Evolutionary conservation across 2,329 filamentous ascomycete species (phyloP).

Genomic region (Cercospora beticola): DNA sequence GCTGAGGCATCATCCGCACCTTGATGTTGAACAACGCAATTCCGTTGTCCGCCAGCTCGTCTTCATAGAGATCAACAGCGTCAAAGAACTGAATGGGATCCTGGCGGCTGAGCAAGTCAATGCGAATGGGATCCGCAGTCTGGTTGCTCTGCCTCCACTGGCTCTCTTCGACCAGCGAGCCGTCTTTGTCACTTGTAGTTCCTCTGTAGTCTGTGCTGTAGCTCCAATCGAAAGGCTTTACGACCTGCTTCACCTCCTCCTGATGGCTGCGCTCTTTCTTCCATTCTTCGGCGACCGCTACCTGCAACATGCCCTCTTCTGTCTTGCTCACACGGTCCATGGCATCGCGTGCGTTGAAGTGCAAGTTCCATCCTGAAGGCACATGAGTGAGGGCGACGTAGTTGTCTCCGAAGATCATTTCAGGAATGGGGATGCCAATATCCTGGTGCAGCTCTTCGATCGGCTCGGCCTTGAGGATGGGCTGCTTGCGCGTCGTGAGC

Average conservation of each 20-base stretch:
- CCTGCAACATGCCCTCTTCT: conserved; percentile 83
- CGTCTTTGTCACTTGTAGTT: conserved; percentile 48
- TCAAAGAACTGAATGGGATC: conserved; percentile 97
- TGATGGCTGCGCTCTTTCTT: conserved; percentile 70
- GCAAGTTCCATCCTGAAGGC: conserved; percentile 72
- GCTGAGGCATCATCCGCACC: conserved; percentile 84
- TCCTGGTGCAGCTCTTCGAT: conserved; percentile 81
- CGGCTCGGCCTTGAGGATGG: conserved; percentile 86
- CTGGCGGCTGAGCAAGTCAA: conserved; percentile 80
- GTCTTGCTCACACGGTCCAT: conserved; percentile 94
- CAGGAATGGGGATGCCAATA: conserved; percentile 83
- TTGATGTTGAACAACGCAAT: conserved; percentile 89
- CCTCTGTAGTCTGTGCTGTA: conserved; percentile 89
- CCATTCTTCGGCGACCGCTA: conserved; percentile 91
- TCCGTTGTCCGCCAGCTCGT: conserved; percentile 96
- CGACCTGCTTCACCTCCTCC: conserved; percentile 84
- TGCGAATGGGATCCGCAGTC: conserved; percentile 65
- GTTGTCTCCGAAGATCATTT: conserved; percentile 99
- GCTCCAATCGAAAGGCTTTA: conserved; percentile 97
- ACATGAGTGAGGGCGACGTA: conserved; percentile 71
- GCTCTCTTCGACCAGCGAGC: conserved; percentile 9
- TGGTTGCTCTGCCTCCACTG: conserved; percentile 31
- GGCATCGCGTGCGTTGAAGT: conserved; percentile 83
- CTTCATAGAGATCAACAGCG: conserved; percentile 93
- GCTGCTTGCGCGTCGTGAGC: conserved; percentile 82